A percentile compares a stretch with the other conserved stretches of the same genome.
Evolutionary conservation across 2,329 filamentous ascomycete genomes (phyloP).

Genomic region (Paraconiothyrium sp.): DNA sequence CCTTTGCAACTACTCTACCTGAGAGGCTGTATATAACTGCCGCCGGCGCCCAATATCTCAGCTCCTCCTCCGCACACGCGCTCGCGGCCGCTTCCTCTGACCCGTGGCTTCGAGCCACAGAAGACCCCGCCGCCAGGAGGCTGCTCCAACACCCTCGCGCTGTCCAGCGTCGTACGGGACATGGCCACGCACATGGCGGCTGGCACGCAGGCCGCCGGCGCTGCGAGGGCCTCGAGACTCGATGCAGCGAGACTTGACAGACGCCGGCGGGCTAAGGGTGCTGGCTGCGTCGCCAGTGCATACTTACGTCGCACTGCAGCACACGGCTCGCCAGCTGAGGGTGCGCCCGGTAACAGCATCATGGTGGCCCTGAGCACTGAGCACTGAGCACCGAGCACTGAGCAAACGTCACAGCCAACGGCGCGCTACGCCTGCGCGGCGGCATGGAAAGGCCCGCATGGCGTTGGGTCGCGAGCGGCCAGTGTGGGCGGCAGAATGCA

Average conservation of each 20-base stretch:
- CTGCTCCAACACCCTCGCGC: slow-evolving; percentile 17
- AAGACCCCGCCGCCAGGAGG: slow-evolving; percentile 5
- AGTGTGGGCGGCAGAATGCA: slow-evolving; percentile 19
- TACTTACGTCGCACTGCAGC: slow-evolving; percentile 40
- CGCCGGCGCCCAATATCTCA: slow-evolving; percentile 42
- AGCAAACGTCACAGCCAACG: neutral
- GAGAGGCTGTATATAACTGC: slow-evolving; percentile 41
- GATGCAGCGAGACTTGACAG: slow-evolving; percentile 34
- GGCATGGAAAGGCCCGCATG: neutral
- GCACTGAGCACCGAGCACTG: neutral
- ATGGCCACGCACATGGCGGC: slow-evolving; percentile 45
- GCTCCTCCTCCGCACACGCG: slow-evolving; percentile 26
- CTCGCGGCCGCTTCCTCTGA: slow-evolving; percentile 38
- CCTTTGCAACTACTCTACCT: slow-evolving; percentile 45
- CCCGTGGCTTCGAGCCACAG: slow-evolving; percentile 29
- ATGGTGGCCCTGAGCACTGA: neutral
- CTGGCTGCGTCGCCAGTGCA: slow-evolving; percentile 31
- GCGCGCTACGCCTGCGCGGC: neutral
- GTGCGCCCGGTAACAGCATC: slow-evolving; percentile 18
- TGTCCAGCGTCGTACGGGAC: slow-evolving; percentile 35
- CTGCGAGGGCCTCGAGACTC: slow-evolving; percentile 21
- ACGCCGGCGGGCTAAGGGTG: slow-evolving; percentile 28
- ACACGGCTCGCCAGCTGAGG: slow-evolving; percentile 22
- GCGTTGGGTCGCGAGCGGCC: neutral
- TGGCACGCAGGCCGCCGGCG: slow-evolving; percentile 23